These are phyloP conservation scores for Coemansia pectinata DNA, from an alignment of 192 early-diverging fungal genomes.

Conservation along the genomic window DNA sequence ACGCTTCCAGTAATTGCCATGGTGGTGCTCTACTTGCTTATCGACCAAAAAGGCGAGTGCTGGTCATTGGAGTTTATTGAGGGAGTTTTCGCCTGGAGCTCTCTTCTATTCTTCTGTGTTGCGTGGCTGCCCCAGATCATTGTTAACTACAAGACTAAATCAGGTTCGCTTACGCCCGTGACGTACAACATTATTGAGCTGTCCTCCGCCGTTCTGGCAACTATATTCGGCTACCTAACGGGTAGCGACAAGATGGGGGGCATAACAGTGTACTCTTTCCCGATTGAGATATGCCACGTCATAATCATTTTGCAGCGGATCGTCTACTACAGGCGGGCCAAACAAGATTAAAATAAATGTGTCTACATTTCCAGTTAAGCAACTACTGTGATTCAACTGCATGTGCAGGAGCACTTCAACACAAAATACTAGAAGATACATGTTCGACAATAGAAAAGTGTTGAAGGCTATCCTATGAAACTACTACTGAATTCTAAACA, in stretches of 20 bases:
- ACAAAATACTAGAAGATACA: no score
- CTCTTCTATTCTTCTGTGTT: not conserved
- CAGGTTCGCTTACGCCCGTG: not conserved
- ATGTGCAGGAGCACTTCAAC: no score
- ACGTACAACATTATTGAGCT: not conserved
- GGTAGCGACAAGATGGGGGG: not conserved
- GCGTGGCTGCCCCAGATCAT: conserved; percentile 10
- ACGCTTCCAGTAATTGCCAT: not conserved
- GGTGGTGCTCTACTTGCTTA: not conserved
- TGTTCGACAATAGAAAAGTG: no score
- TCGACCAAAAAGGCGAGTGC: not conserved
- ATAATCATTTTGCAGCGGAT: conserved; percentile 10
- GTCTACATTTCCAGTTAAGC: not conserved
- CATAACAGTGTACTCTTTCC: not conserved
- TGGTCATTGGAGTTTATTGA: conserved; percentile 1
- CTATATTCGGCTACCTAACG: not conserved
- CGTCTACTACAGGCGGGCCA: not conserved
- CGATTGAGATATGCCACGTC: not conserved
- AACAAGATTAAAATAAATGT: not conserved
- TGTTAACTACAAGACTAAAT: conserved; percentile 1
- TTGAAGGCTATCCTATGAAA: no score
- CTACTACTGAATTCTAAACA: no score
- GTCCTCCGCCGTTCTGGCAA: not conserved
- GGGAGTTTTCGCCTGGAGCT: not conserved
- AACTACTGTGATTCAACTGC: no score